These are phyloP conservation scores for Aspergillus fumigatiaffinis DNA, from an alignment of 2,329 filamentous ascomycete genomes.

Conservation along the genomic window DNA sequence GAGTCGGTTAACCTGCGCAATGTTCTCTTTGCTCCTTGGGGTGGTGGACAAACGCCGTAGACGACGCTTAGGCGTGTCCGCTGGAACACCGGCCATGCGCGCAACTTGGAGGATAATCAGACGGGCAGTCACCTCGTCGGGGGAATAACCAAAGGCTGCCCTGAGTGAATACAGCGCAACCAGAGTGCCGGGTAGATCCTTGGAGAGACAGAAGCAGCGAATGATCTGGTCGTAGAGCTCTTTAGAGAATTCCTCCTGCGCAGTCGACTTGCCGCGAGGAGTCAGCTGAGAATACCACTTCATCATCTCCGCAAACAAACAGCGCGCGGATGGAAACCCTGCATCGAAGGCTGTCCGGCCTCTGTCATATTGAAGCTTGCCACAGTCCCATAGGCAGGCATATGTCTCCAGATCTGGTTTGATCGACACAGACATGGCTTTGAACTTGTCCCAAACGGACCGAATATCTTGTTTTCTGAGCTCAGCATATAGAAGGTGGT, in stretches of 20 bases:
- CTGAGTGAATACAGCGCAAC: slow-evolving; percentile 48
- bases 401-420: slow-evolving; percentile 66
- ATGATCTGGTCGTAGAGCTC: slow-evolving; percentile 52
- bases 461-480: slow-evolving; percentile 56
- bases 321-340: slow-evolving; percentile 43
- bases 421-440: slow-evolving; percentile 50
- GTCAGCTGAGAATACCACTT: slow-evolving; percentile 39
- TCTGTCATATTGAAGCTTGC: slow-evolving; percentile 46
- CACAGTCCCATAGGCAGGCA: slow-evolving; percentile 60
- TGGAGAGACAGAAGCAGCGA: slow-evolving; percentile 47
- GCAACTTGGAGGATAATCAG: slow-evolving; percentile 49
- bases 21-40: slow-evolving; percentile 43
- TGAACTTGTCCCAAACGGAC: slow-evolving; percentile 56
- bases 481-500: slow-evolving; percentile 68
- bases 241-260: slow-evolving; percentile 40
- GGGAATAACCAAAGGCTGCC: slow-evolving; percentile 42
- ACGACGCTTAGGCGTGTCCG: slow-evolving; percentile 31
- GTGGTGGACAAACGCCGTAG: slow-evolving; percentile 39
- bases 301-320: slow-evolving; percentile 49
- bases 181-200: slow-evolving; percentile 48
- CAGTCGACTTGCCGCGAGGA: slow-evolving; percentile 22
- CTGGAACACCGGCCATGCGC: slow-evolving; percentile 37
- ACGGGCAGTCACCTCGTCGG: slow-evolving; percentile 45
- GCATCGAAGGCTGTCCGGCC: slow-evolving; percentile 44
- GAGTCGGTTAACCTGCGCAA: slow-evolving; percentile 43